Evolutionary conservation across 176 grass and related monocot species (phyloP), one percentile per base, ranked within the genome.

Genomic region (Rhynchospora breviuscula): DNA sequence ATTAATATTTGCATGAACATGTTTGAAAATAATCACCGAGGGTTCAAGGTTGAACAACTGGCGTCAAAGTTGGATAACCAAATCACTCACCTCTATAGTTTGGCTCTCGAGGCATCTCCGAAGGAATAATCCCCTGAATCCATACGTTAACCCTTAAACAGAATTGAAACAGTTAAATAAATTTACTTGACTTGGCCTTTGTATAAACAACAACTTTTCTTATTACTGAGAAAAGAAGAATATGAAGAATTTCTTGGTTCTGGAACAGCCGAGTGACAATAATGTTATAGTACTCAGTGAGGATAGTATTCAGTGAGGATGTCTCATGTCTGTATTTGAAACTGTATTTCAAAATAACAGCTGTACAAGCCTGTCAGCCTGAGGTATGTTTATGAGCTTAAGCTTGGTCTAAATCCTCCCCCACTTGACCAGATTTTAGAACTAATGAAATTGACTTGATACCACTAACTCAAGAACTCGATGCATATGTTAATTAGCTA

Each of bases 31-130:
- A 78, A 76, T 8, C 84, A 82, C 40, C 11, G 17, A 52, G 89
- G 87, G 59, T 86, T 91, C 58, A 71, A 63, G 8, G 73, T 85
- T 81, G 66, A 72, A 18, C 85, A 78, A 43, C 25, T 91, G 47
- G 73, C 86, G 85, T 94, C 89, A 11, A 89, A 84, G 78, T 85
- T 91, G 3, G 87, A 94, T n/a, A 70, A 87, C 18, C 86, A 80
- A 84, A 67, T 83, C 69, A 76, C 89, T 33, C 78, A 84, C 33
- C 89, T 94, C 18, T 94, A 91, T 44, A 86, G 57, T 60, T 63
- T 76, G 57, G 79, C 84, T 87, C 12, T 79, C 10, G 59, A 47
- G 3, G 44, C 71, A 64, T 52, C 22, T 48, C 40, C 17, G 12
- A 66, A 82, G 11, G 62, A 82, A 82, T 26, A 64, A 51, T 74